Evolutionary conservation across 805 yeast species (phyloP).

Genomic region (Cyberlindnera sargentensis): DNA sequence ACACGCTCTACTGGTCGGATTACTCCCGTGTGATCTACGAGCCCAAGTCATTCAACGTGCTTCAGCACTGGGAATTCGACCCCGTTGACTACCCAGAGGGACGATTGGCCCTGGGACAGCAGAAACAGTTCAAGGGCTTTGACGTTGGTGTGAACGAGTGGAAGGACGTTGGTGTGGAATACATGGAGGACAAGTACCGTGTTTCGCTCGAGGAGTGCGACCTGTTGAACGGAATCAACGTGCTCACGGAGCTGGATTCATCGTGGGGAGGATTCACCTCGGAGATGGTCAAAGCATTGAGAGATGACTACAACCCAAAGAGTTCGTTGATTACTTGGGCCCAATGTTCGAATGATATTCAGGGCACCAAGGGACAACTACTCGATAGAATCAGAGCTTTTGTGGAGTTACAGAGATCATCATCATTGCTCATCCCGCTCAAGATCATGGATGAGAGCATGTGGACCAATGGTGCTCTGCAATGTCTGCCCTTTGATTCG

Average conservation of each 20-base stretch:
- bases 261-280: conserved; percentile 81
- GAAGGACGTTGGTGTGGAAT: conserved; percentile 36
- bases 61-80: conserved; percentile 56
- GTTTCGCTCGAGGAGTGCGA: conserved; percentile 70
- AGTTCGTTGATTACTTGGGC: conserved; percentile 42
- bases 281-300: conserved; percentile 42
- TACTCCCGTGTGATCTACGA: conserved; percentile 60
- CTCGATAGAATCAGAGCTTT: conserved; percentile 40
- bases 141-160: conserved; percentile 60
- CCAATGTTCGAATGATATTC: conserved; percentile 23
- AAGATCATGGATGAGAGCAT: conserved; percentile 14
- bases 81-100: conserved; percentile 26
- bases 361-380: conserved; percentile 11
- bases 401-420: conserved; percentile 37
- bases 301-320: conserved; percentile 65
- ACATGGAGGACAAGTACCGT: conserved; percentile 54
- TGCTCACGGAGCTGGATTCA: conserved; percentile 63
- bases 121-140: conserved; percentile 37
- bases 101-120: conserved; percentile 20
- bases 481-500: conserved; percentile 38
- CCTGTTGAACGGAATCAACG: conserved; percentile 59
- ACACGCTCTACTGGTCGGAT: conserved; percentile 73
- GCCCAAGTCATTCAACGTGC: conserved; percentile 48
- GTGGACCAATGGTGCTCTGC: conserved; percentile 39
- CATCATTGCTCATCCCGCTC: conserved; percentile 55